These are phyloP conservation scores for Arabidopsis arenosa DNA, from an alignment of 345 rosid genomes.

Conservation along the genomic window DNA sequence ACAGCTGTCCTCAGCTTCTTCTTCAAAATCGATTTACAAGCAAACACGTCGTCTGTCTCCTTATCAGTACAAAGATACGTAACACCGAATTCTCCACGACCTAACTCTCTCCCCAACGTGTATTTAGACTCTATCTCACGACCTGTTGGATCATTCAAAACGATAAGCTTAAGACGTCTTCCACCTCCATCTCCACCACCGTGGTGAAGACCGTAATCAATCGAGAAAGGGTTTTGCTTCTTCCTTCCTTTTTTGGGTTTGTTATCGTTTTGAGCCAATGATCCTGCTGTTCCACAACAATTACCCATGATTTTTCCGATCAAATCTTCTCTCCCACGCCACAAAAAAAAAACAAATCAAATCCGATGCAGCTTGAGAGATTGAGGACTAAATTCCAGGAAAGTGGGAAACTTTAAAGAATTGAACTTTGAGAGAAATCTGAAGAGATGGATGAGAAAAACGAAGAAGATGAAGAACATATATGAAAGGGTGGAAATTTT, in stretches of 20 bases:
- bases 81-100: constrained; percentile 95
- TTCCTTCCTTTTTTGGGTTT: constrained; percentile 53
- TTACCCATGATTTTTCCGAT: constrained; percentile 68
- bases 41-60: constrained; percentile 59
- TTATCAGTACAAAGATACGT: constrained; percentile 84
- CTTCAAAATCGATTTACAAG: constrained; percentile 95
- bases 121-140: constrained; percentile 67
- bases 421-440: neutral
- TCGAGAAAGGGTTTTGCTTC: constrained; percentile 75
- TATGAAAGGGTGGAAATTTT: constrained; percentile 8
- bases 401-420: neutral
- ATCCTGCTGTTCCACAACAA: constrained; percentile 71
- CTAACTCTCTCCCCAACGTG: constrained; percentile 88
- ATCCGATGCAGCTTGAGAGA: neutral
- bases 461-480: constrained; percentile 27
- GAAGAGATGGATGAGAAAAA: neutral
- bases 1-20: constrained; percentile 89
- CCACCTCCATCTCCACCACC: constrained; percentile 33
- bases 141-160: constrained; percentile 80
- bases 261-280: constrained; percentile 43
- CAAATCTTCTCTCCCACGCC: neutral
- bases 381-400: constrained; percentile 9
- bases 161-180: constrained; percentile 55
- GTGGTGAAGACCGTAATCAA: constrained; percentile 55
- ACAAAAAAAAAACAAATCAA: constrained; percentile 27